These are phyloP conservation scores for Mycena polygramma DNA, from an alignment of 768 basidiomycete species.

Conservation along the genomic window DNA sequence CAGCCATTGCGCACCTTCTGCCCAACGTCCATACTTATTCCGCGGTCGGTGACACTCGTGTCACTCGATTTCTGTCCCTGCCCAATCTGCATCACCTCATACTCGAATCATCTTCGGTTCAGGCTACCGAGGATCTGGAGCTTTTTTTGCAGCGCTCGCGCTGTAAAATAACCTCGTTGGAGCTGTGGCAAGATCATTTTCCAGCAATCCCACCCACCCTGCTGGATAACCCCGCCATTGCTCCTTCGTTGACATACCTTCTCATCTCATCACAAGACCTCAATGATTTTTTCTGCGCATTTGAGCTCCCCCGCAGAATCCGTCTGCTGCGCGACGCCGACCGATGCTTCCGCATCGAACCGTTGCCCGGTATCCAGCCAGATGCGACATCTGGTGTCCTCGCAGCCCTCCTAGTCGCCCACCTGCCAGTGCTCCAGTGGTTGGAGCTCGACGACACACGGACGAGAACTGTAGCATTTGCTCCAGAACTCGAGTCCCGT, in stretches of 20 bases:
- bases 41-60: background rate
- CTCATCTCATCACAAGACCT: background rate
- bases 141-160: background rate
- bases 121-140: background rate
- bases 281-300: background rate
- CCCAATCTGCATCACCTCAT: background rate
- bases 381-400: background rate
- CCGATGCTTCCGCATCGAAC: conserved; percentile 14
- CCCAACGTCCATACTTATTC: background rate
- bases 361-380: background rate
- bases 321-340: background rate
- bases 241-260: background rate
- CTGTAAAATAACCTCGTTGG: background rate
- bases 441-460: background rate
- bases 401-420: background rate
- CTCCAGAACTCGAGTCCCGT: background rate
- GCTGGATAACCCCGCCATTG: background rate
- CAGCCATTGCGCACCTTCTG: background rate
- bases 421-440: background rate
- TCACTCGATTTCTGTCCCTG: background rate
- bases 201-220: background rate
- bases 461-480: no score
- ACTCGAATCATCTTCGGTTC: background rate
- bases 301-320: background rate
- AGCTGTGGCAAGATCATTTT: background rate